A percentile compares a stretch with the other conserved stretches of the same genome.
phyloP scores from a whole-genome alignment of 345 rosid genomes.

The rapeseed (Brassica napus) region Da-Ae NC_063452.1:11499001-11499500 shows the following conservation, averaged over 20 bases:
- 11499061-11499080: too few relatives aligned
- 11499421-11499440: slow-evolving; percentile 60
- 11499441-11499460: neutral
- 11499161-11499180: slow-evolving; percentile 98
- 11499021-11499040: slow-evolving; percentile 96
- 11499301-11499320: neutral
- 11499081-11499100: neutral
- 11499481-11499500: neutral
- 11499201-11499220: slow-evolving; percentile 47
- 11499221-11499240: slow-evolving; percentile 33
- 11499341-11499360: slow-evolving; percentile 20
- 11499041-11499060: slow-evolving; percentile 85
- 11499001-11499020: slow-evolving; percentile 77
- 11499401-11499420: slow-evolving; percentile 77
- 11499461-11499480: neutral
- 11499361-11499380: slow-evolving; percentile 85
- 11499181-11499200: slow-evolving; percentile 85
- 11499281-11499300: neutral
- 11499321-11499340: neutral
- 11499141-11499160: slow-evolving; percentile 92
- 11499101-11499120: slow-evolving; percentile 2
- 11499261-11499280: neutral
- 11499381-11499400: slow-evolving; percentile 64
- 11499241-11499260: slow-evolving; percentile 67
- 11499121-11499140: slow-evolving; percentile 35